These are phyloP conservation scores for Malus domestica DNA, from an alignment of 306 rosid genomes.

Conservation along the genomic window ASM211411v1 NC_041793.1:33669001-33669500, in stretches of 20 bases:
- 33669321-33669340: conserved; percentile 67
- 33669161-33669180: too few species aligned
- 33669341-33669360: conserved; percentile 72
- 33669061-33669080: too few species aligned
- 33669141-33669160: too few species aligned
- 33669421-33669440: conserved; percentile 92
- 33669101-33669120: too few species aligned
- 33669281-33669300: conserved; percentile 48
- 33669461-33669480: conserved; percentile 87
- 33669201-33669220: too few species aligned
- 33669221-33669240: too few species aligned
- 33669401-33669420: conserved; percentile 90
- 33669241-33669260: conserved; percentile 45
- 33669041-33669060: too few species aligned
- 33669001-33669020: too few species aligned
- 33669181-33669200: too few species aligned
- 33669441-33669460: conserved; percentile 85
- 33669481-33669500: conserved; percentile 91
- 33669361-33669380: conserved; percentile 76
- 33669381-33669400: conserved; percentile 63
- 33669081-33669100: too few species aligned
- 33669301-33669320: conserved; percentile 84
- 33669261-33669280: conserved; percentile 36
- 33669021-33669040: too few species aligned
- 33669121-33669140: too few species aligned